A percentile compares a stretch with the other conserved stretches of the same genome.
These are phyloP conservation scores for Aspergillus baeticus DNA, from an alignment of 495 filamentous ascomycete genomes.

Conservation along the genomic window DNA sequence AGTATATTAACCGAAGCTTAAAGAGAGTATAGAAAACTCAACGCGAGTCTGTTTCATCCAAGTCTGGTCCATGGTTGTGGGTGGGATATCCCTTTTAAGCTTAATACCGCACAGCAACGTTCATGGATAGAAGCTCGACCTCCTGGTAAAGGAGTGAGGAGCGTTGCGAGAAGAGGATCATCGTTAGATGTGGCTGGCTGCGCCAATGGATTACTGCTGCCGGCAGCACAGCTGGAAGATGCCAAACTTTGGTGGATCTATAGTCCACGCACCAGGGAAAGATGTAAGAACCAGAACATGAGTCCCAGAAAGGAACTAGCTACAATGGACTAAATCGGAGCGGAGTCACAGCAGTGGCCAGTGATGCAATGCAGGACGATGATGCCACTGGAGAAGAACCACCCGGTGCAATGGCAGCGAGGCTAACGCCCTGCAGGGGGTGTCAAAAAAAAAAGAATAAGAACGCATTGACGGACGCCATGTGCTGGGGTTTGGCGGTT, in stretches of 20 bases:
- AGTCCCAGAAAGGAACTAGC: constrained; percentile 11
- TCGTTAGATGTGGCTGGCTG: constrained; percentile 29
- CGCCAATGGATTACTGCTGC: constrained; percentile 29
- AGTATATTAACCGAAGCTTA: constrained; percentile 1
- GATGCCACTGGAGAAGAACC: constrained; percentile 8
- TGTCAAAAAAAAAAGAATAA: constrained; percentile 1
- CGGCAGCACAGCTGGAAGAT: constrained; percentile 27
- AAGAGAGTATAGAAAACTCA: constrained; percentile 10
- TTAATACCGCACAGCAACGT: constrained; percentile 12
- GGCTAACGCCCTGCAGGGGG: constrained; percentile 3
- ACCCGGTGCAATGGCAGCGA: not conserved
- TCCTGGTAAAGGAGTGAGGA: not conserved
- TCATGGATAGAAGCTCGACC: constrained; percentile 16
- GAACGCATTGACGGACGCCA: not conserved
- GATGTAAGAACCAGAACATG: constrained; percentile 15
- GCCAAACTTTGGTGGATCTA: constrained; percentile 27
- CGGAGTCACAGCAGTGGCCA: constrained; percentile 16
- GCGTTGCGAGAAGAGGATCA: constrained; percentile 27
- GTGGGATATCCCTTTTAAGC: constrained; percentile 27
- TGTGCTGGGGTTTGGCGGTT: not conserved
- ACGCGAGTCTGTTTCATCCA: constrained; percentile 15
- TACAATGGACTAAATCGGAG: constrained; percentile 9
- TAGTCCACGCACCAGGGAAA: constrained; percentile 11
- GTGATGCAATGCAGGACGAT: constrained; percentile 3
- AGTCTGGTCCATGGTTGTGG: constrained; percentile 19